phyloP scores from a whole-genome alignment of 495 filamentous ascomycete genomes.

The Xylaria castorea region DNA sequence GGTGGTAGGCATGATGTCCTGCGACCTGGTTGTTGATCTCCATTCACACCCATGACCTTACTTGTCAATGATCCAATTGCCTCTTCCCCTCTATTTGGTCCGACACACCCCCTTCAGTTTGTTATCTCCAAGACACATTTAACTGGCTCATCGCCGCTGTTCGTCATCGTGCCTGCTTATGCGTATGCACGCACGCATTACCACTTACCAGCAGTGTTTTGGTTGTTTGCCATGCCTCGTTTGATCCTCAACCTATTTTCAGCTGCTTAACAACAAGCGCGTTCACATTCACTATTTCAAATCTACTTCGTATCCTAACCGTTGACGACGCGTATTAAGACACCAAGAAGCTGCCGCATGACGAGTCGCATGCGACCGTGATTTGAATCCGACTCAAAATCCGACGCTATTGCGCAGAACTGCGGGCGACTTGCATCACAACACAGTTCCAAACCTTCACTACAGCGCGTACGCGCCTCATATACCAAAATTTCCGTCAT shows the following conservation, averaged over 20 bases:
- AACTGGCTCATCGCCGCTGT: constrained; percentile 23
- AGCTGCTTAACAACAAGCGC: constrained; percentile 31
- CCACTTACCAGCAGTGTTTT: constrained; percentile 26
- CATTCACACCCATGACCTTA: not conserved
- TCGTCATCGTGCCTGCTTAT: constrained; percentile 29
- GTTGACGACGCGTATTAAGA: not conserved
- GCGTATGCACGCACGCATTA: constrained; percentile 18
- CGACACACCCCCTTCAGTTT: not conserved
- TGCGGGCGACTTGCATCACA: constrained; percentile 10
- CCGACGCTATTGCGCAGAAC: not conserved
- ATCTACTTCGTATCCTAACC: constrained; percentile 7
- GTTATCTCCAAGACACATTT: constrained; percentile 8
- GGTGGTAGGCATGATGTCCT: not conserved
- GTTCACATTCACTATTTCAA: constrained; percentile 19
- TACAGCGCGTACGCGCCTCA: constrained; percentile 13
- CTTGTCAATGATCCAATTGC: not conserved
- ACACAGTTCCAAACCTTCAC: not conserved
- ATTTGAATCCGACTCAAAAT: not conserved
- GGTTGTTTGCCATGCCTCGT: constrained; percentile 41
- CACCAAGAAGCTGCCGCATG: constrained; percentile 24
- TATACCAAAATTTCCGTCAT: not conserved
- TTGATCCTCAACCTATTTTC: constrained; percentile 26
- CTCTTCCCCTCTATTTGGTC: constrained; percentile 25
- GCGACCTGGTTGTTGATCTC: constrained; percentile 22
- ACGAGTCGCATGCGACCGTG: constrained; percentile 24